Percentiles rank a stretch among this genome's conserved stretches.
phyloP scores from a whole-genome alignment of 2,329 filamentous ascomycete genomes.

The Curvularia lunata region DNA sequence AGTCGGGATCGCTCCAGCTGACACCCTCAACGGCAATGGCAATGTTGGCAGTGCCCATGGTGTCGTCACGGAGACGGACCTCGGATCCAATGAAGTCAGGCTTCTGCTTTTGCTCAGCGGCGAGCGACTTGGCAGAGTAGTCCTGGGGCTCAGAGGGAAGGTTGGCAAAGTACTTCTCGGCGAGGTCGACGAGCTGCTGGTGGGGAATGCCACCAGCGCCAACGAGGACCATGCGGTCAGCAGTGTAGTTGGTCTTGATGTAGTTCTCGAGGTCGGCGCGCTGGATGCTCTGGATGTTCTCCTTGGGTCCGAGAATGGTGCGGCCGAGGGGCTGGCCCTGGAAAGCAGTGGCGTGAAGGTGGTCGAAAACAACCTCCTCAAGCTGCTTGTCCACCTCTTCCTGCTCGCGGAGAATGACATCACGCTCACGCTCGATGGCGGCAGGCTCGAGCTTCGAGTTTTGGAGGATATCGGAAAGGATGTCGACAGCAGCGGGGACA shows the following conservation, averaged over 20 bases:
- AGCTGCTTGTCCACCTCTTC: slow-evolving; percentile 99
- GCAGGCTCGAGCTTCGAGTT: slow-evolving; percentile 96
- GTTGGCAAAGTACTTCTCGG: slow-evolving; percentile 90
- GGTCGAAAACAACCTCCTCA: slow-evolving; percentile 99
- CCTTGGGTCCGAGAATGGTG: slow-evolving; percentile 94
- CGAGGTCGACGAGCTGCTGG: slow-evolving; percentile 90
- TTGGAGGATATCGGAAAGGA: slow-evolving; percentile 98
- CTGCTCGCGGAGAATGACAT: slow-evolving; percentile 97
- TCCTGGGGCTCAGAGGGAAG: slow-evolving; percentile 78
- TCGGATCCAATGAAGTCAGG: slow-evolving; percentile 97
- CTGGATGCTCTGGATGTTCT: slow-evolving; percentile 98
- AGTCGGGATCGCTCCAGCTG: slow-evolving; percentile 98
- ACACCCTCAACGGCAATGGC: slow-evolving; percentile 99
- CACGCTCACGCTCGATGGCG: slow-evolving; percentile 95
- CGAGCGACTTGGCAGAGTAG: slow-evolving; percentile 72
- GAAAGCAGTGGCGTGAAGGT: slow-evolving; percentile 97
- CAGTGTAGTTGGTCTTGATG: slow-evolving; percentile 99
- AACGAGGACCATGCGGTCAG: slow-evolving; percentile 98
- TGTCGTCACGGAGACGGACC: slow-evolving; percentile 94
- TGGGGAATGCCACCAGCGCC: slow-evolving; percentile 94
- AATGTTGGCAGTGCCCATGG: slow-evolving; percentile 94
- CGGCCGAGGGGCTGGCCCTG: slow-evolving; percentile 95
- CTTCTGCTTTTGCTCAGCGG: slow-evolving; percentile 79
- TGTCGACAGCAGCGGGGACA: slow-evolving; percentile 94
- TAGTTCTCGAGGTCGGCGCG: slow-evolving; percentile 90